Evolutionary conservation across 192 early-diverging fungal genomes (phyloP).

Genomic region (Linnemannia zychae): DNA sequence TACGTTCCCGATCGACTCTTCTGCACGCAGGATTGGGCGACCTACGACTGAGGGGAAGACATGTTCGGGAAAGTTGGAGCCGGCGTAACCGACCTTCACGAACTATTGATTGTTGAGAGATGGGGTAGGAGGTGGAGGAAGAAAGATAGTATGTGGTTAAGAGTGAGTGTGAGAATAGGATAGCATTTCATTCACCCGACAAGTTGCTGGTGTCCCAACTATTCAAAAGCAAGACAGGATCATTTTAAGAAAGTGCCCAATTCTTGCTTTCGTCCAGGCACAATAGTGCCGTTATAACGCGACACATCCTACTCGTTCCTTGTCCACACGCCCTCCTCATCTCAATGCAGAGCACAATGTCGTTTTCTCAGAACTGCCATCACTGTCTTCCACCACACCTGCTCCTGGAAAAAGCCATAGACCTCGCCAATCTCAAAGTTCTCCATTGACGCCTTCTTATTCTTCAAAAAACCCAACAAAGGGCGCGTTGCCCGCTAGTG

Average conservation of each 20-base stretch:
- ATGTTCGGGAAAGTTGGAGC: constrained; percentile 94
- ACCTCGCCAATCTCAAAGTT: too few relatives aligned
- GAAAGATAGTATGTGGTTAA: constrained; percentile 1
- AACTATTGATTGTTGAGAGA: constrained; percentile 70
- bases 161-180: background rate
- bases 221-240: background rate
- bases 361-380: background rate
- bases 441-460: too few relatives aligned
- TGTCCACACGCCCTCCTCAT: background rate
- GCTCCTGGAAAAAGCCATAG: background rate
- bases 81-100: constrained; percentile 97
- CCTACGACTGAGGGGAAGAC: constrained; percentile 99
- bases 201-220: background rate
- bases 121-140: background rate
- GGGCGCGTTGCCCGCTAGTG: too few relatives aligned
- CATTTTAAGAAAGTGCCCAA: background rate
- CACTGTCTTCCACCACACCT: background rate
- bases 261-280: background rate
- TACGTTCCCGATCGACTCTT: constrained; percentile 86
- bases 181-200: background rate
- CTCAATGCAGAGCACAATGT: background rate
- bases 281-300: background rate
- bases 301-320: background rate
- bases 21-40: constrained; percentile 96
- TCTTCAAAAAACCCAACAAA: too few relatives aligned